These are phyloP conservation scores for Aphanomyces astaci DNA, from an alignment of 352 stramenopile species.

Conservation along the genomic window DNA sequence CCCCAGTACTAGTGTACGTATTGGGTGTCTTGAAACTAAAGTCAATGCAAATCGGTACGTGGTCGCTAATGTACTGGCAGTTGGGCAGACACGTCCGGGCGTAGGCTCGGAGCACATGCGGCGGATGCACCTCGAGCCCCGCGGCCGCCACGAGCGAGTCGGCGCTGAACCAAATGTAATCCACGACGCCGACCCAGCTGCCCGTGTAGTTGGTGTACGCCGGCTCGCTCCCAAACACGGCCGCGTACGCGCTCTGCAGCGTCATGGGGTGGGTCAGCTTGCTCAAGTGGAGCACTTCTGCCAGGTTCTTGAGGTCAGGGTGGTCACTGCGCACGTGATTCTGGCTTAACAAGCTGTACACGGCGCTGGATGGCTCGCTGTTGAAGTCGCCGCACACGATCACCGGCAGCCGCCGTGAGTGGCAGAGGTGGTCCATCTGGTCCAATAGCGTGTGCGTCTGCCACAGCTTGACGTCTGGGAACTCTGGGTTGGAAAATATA, in stretches of 20 bases:
- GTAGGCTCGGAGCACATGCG: constrained; percentile 81
- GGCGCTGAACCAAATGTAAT: constrained; percentile 98
- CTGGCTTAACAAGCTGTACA: constrained; percentile 95
- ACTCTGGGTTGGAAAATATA: constrained; percentile 98
- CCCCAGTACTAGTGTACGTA: not conserved
- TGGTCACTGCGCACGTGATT: constrained; percentile 84
- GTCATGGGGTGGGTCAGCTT: constrained; percentile 90
- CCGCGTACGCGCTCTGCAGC: constrained; percentile 92
- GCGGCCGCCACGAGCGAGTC: constrained; percentile 90
- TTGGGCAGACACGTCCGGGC: constrained; percentile 91
- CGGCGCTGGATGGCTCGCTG: constrained; percentile 91
- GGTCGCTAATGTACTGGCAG: constrained; percentile 94
- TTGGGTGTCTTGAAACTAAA: constrained; percentile 57
- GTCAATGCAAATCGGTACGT: constrained; percentile 90
- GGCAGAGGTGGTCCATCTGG: constrained; percentile 68
- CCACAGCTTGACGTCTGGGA: constrained; percentile 99
- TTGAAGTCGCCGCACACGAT: constrained; percentile 99
- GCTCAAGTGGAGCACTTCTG: constrained; percentile 66
- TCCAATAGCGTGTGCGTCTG: constrained; percentile 87
- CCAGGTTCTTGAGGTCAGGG: constrained; percentile 86
- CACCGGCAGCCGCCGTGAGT: constrained; percentile 82
- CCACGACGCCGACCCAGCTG: constrained; percentile 92
- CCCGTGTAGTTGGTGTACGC: constrained; percentile 98
- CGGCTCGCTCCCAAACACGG: constrained; percentile 93
- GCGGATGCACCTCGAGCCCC: constrained; percentile 89